Evolutionary conservation across 805 yeast species (phyloP).

Genomic region (Saccharomycopsis babjevae): DNA sequence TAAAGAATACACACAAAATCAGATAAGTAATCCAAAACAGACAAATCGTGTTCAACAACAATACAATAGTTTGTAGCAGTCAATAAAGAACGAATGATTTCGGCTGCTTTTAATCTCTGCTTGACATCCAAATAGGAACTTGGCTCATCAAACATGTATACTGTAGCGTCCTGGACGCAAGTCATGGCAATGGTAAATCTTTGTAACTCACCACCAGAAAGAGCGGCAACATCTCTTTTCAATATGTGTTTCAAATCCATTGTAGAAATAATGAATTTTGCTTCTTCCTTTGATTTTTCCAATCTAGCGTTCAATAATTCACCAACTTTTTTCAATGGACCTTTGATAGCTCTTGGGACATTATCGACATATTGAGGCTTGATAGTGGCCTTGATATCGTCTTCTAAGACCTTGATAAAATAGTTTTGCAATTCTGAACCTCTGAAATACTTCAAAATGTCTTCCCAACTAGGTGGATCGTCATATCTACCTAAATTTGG

Average conservation of each 20-base stretch:
- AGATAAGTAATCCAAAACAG: slow-evolving; percentile 92
- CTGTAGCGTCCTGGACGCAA: slow-evolving; percentile 88
- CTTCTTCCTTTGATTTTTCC: slow-evolving; percentile 55
- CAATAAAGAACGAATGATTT: slow-evolving; percentile 79
- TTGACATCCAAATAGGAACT: slow-evolving; percentile 97
- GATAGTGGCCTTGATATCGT: slow-evolving; percentile 89
- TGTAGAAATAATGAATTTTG: slow-evolving; percentile 52
- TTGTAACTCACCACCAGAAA: slow-evolving; percentile 98
- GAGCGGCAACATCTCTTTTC: slow-evolving; percentile 78
- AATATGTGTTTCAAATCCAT: slow-evolving; percentile 70
- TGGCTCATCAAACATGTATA: slow-evolving; percentile 99
- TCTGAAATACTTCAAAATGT: slow-evolving; percentile 80
- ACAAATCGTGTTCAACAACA: slow-evolving; percentile 97
- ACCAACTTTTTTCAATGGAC: slow-evolving; percentile 80
- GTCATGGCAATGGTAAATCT: slow-evolving; percentile 98
- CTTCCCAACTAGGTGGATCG: slow-evolving; percentile 97
- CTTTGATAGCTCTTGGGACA: slow-evolving; percentile 91
- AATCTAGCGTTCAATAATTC: slow-evolving; percentile 66
- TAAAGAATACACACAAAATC: slow-evolving; percentile 94
- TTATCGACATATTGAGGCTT: slow-evolving; percentile 99
- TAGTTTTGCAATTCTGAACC: slow-evolving; percentile 96
- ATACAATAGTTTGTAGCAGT: slow-evolving; percentile 74
- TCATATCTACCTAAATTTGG: slow-evolving; percentile 93
- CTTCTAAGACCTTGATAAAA: slow-evolving; percentile 89
- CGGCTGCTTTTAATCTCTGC: slow-evolving; percentile 97